These are phyloP conservation scores for Quaeritorhiza haematococci DNA, from an alignment of 371 early-diverging fungal species.

Conservation along the genomic window DNA sequence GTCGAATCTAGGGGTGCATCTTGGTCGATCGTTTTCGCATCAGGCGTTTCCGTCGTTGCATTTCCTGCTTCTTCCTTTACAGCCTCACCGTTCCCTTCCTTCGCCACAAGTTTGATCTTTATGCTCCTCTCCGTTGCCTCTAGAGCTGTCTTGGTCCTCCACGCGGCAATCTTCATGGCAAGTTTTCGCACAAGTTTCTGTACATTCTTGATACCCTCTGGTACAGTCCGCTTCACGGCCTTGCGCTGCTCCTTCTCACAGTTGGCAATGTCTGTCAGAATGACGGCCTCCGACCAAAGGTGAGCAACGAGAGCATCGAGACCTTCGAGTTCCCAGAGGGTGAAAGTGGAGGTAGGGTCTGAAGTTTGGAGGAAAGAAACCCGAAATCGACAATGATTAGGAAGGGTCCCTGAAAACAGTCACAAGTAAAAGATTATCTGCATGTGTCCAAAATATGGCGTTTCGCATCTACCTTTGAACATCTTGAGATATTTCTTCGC, in stretches of 20 bases:
- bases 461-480: conserved; percentile 10
- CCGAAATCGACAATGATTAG: no score
- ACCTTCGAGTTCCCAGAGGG: conserved; percentile 26
- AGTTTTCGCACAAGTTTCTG: conserved; percentile 18
- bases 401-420: background rate
- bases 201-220: conserved; percentile 27
- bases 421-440: background rate
- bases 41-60: background rate
- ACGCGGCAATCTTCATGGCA: background rate
- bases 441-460: background rate
- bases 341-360: conserved; percentile 4
- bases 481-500: conserved; percentile 26
- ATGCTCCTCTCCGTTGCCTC: background rate
- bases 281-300: conserved; percentile 16
- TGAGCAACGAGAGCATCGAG: conserved; percentile 15
- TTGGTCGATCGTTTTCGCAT: background rate
- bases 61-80: background rate
- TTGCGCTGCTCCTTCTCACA: conserved; percentile 17
- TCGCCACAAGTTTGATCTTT: background rate
- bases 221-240: conserved; percentile 10
- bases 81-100: background rate
- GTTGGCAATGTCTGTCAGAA: conserved; percentile 5
- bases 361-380: no score
- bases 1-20: no score
- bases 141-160: background rate